Evolutionary conservation across 331 rosid species (phyloP), one percentile per base, ranked within the genome.

Genomic region (Ulmus americana): DNA sequence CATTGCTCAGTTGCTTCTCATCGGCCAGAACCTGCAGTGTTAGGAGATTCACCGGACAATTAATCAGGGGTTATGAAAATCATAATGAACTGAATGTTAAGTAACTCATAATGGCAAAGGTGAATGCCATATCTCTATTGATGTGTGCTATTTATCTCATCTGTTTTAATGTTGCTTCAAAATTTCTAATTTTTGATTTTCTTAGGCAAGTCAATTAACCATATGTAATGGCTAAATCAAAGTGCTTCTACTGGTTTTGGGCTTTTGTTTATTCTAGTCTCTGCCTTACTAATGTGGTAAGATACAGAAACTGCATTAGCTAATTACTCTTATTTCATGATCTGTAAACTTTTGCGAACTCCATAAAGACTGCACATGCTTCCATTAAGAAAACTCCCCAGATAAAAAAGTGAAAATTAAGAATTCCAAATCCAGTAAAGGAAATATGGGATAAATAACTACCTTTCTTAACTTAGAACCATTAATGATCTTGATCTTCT

Each of bases 391-490:
- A 28, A 28, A 28, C 35, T 28, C 35, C 35, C 35, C 35, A 28
- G 35, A 28, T 28, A 49, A n/a, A 0, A 13, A 49, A 1, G 2
- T 4, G 6, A 6, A 15, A 49, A 5, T 14, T 18, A 49, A 18
- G 54, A 49, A 49, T 14, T 49, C 5, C 14, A 49, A n/a, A 13
- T 5, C 22, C 15, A 13, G 11, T 54, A 15, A 10, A 5, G 42
- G 1, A 22, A 41, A 62, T 47, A 58, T 10, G 50, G 56, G 60
- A 69, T 61, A 40, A 67, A 50, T 55, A 51, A 56, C 45, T 59
- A 92, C 97, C 98, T 81, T 84, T 85, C 81, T 83, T 38, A 94
- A 71, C 88, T 75, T 81, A 22, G 86, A 84, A 39, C 97, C 97
- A 58, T 89, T 87, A 5, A 77, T 45, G 57, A 89, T 67, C 73